Conservation (phyloP, 495 filamentous ascomycete species). For the Bryoglossum gracile region DNA sequence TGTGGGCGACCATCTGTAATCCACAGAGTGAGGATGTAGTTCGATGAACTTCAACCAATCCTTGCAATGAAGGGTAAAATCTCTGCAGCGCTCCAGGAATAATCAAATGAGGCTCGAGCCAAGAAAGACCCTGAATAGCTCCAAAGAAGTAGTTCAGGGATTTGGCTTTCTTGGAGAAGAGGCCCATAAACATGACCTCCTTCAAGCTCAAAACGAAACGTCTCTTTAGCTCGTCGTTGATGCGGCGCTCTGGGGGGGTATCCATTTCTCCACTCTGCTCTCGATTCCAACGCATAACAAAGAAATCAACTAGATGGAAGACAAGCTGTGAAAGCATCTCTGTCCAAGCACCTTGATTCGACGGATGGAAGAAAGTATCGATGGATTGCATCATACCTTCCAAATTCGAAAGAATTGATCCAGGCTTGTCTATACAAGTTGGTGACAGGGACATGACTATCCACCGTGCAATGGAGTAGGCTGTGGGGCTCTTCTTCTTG, state of each 20-base stretch:
- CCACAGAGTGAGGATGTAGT: conserved; percentile 90
- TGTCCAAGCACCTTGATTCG: conserved; percentile 91
- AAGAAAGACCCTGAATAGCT: conserved; percentile 80
- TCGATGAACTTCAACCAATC: conserved; percentile 92
- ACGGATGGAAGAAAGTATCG: conserved; percentile 98
- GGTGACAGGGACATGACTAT: conserved; percentile 92
- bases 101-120: conserved; percentile 86
- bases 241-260: conserved; percentile 65
- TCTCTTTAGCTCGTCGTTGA: conserved; percentile 72
- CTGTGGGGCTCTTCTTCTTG: conserved; percentile 81
- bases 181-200: conserved; percentile 96
- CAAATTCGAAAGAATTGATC: conserved; percentile 75
- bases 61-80: conserved; percentile 94
- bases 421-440: conserved; percentile 63
- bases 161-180: conserved; percentile 88
- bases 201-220: conserved; percentile 86
- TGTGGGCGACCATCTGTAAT: conserved; percentile 78
- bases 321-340: conserved; percentile 83
- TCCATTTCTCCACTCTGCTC: conserved; percentile 90
- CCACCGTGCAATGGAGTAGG: conserved; percentile 91
- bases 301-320: conserved; percentile 91
- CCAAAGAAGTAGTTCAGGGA: conserved; percentile 88
- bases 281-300: conserved; percentile 95
- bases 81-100: conserved; percentile 89
- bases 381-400: conserved; percentile 93